These are phyloP conservation scores for Lumnitzera racemosa DNA, from an alignment of 345 rosid genomes.

Conservation along the genomic window DNA sequence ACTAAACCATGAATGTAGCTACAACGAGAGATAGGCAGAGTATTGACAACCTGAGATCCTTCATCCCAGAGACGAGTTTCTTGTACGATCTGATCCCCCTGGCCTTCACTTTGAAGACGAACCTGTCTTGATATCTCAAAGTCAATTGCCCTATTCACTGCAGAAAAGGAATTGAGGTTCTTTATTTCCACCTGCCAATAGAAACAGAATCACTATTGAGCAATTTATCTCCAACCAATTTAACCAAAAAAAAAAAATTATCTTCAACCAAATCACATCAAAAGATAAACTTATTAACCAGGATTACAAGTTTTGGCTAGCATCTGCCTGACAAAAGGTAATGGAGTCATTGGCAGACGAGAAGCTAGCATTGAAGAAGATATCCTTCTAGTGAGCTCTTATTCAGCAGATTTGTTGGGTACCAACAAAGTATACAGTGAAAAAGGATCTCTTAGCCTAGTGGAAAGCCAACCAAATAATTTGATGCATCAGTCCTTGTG, in stretches of 20 bases:
- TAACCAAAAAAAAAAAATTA: background rate
- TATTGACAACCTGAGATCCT: constrained; percentile 59
- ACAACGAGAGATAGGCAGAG: constrained; percentile 1
- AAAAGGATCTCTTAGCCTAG: too few relatives aligned
- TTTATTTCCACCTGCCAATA: constrained; percentile 79
- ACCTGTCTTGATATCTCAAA: constrained; percentile 82
- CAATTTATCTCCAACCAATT: background rate
- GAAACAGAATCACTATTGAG: constrained; percentile 11
- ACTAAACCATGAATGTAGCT: background rate
- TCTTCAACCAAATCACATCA: too few relatives aligned
- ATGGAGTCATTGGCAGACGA: too few relatives aligned
- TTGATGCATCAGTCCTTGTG: too few relatives aligned
- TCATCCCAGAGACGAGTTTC: constrained; percentile 99
- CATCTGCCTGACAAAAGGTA: too few relatives aligned
- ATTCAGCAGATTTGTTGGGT: too few relatives aligned
- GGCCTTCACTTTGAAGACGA: constrained; percentile 57
- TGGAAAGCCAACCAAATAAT: too few relatives aligned
- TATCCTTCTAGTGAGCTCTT: too few relatives aligned
- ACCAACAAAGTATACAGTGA: too few relatives aligned
- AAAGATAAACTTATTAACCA: too few relatives aligned
- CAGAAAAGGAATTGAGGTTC: constrained; percentile 84
- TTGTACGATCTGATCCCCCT: constrained; percentile 60
- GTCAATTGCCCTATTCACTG: constrained; percentile 84
- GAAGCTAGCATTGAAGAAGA: too few relatives aligned
- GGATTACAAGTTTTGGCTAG: too few relatives aligned